A percentile compares a stretch with the other conserved stretches of the same genome.
Conservation (phyloP, 2,329 filamentous ascomycete genomes). For the Pseudocercospora fuligena region DNA sequence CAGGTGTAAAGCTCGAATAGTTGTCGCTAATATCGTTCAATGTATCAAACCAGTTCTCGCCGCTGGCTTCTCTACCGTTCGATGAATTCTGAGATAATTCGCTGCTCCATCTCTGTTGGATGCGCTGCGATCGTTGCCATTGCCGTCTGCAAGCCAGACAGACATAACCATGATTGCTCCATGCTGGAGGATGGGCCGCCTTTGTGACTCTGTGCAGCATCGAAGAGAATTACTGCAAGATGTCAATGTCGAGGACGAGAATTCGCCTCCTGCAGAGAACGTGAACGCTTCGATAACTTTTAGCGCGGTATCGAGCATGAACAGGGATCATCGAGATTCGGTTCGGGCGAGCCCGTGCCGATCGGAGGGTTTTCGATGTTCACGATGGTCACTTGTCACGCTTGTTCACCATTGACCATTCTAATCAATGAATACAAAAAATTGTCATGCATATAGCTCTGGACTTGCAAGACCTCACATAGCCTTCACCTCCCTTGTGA, state of each 20-base stretch:
- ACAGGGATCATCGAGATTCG: background rate
- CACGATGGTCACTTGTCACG: too few species aligned
- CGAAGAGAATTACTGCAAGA: background rate
- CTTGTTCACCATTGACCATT: too few species aligned
- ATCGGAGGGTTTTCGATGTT: background rate
- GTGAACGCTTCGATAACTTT: slow-evolving; percentile 1
- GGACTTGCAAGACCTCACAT: slow-evolving; percentile 20
- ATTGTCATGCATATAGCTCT: background rate
- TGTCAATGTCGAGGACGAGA: background rate
- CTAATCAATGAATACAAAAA: too few species aligned
- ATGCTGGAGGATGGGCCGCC: slow-evolving; percentile 23
- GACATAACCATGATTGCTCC: slow-evolving; percentile 29
- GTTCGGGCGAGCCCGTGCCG: background rate
- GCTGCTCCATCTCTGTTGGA: slow-evolving; percentile 27
- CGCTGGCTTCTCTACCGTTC: background rate
- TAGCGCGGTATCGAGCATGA: background rate
- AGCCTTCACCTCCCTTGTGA: slow-evolving; percentile 34
- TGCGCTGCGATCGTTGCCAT: slow-evolving; percentile 19
- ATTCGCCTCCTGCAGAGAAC: background rate
- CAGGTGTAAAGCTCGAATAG: slow-evolving; percentile 5
- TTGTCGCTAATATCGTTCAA: slow-evolving; percentile 32
- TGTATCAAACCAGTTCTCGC: slow-evolving; percentile 26
- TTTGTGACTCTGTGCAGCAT: slow-evolving; percentile 26
- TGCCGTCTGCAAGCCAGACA: slow-evolving; percentile 30
- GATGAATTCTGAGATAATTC: slow-evolving; percentile 7